Evolutionary conservation across 169 alveolate genomes (phyloP), one percentile per base, ranked within the genome.

Genomic region (Cryptosporidium parvum): DNA sequence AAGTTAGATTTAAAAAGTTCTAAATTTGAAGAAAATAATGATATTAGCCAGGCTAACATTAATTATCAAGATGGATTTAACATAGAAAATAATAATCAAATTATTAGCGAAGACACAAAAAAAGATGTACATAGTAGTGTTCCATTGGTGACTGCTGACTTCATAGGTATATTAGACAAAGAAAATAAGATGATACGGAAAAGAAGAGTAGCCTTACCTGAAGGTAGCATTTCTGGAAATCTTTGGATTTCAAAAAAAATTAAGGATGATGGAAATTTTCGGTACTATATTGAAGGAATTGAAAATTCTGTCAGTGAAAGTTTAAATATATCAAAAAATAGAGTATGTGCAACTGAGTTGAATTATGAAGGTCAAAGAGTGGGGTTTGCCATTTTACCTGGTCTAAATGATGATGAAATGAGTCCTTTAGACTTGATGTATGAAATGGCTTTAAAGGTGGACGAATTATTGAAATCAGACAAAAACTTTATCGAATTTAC

Each of bases 321-420:
- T 31, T 61, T 80, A 29, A 62, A 62, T 35, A 80, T 80, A 14
- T 35, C 72, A 80, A 59, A 44, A 48, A 26, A 44, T 61, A 80
- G 89, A 62, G 89, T 80, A n/a, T 80, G 89, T 26, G 89, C 80
- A 21, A 80, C 89, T 16, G 89, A 80, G 37, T 35, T 80, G 51
- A 80, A 80, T 65, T 80, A 80, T 48, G 80, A 80, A 31, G 75
- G 80, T 10, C 89, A 80, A 21, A 80, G 89, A 29, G 75, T 80
- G 12, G 89, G 80, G 5, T 80, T 80, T 42, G 73, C 89, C 6
- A 80, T 80, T 62, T 80, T 80, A 31, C 89, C 89, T 59, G 86
- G 71, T 0, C 33, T 14, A 14, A 29, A n/a, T 33, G 80, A 62
- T 29, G 44, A 56, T 72, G 89, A 80, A 4, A 44, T 45, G 16